These are phyloP conservation scores for Lasiodiplodia theobromae DNA, from an alignment of 2,329 filamentous ascomycete genomes.

Conservation along the genomic window DNA sequence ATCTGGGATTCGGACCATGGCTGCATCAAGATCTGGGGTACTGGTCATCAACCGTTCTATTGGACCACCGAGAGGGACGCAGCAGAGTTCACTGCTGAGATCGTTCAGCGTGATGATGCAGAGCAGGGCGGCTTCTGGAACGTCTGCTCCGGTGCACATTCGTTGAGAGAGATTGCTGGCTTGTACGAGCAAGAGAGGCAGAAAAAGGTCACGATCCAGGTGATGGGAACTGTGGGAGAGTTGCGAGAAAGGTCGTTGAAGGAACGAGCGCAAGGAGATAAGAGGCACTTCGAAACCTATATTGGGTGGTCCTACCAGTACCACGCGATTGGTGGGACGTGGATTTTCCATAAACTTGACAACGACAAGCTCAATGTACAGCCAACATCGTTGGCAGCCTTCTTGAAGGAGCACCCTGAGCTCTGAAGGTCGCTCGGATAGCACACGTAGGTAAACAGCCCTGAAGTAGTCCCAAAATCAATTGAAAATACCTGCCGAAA, in stretches of 20 bases:
- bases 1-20: background rate
- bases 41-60: too few species aligned
- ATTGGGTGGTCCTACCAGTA: background rate
- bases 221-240: background rate
- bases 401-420: too few species aligned
- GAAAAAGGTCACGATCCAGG: background rate
- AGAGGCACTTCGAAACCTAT: background rate
- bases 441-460: too few species aligned
- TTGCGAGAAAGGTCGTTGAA: background rate
- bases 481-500: too few species aligned
- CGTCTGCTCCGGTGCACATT: background rate
- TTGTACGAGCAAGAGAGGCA: background rate
- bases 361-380: too few species aligned
- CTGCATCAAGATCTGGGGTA: background rate
- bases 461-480: too few species aligned
- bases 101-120: background rate
- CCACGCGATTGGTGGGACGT: too few species aligned
- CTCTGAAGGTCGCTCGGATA: too few species aligned
- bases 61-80: background rate
- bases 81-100: background rate
- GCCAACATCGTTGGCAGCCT: too few species aligned
- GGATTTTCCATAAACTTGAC: too few species aligned
- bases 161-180: background rate
- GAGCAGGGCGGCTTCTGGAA: conserved; percentile 9
- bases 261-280: background rate